Evolutionary conservation across 768 basidiomycete species (phyloP), one percentile per base, ranked within the genome.

Genomic region (Cystobasidium onofrii): DNA sequence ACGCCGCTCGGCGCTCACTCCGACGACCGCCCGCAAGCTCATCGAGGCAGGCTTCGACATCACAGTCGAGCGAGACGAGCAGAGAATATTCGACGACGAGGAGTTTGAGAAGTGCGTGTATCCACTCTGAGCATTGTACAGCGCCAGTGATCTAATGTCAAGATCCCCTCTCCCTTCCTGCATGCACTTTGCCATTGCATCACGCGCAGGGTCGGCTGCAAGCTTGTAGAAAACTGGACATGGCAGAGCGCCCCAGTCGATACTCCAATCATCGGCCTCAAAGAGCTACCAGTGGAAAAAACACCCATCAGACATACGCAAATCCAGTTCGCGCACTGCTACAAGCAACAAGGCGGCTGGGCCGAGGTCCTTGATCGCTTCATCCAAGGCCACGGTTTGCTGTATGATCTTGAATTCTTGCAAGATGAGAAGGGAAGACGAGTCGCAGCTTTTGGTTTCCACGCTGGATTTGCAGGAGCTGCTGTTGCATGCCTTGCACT

Each of bases 241-340:
- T 99, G 95, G 95, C 87, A 90, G 20, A 84, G 79, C 57, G 94
- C 94, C 0, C 91, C 92, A 0, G 81, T 81, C 27, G 81, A 86
- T 52, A 82, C 87, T 39, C 89, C 90, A 52, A 94, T 99, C 81
- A 88, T 97, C 78, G 96, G 96, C 4, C 85, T 99, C 81, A 99
- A 99, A 84, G 96, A 98, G 80, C 72, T 75, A 9, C 87, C 89
- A 27, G 86, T 83, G 67, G 94, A 92, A 50, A 85, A 86, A 57
- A 87, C 88, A 39, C 90, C 95, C 25, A 84, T 99, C 20, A 87
- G 86, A 9, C 96, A 99, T 82, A 92, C 90, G 1, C 96, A 99
- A 82, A 92, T 99, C 80, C 92, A 96, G 78, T 99, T 98, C 78
- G 94, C 93, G 1, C 96, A 98, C 81, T 96, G 94, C 82, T 98